Evolutionary conservation across 805 yeast genomes (phyloP).

Genomic region (Yarrowia deformans): DNA sequence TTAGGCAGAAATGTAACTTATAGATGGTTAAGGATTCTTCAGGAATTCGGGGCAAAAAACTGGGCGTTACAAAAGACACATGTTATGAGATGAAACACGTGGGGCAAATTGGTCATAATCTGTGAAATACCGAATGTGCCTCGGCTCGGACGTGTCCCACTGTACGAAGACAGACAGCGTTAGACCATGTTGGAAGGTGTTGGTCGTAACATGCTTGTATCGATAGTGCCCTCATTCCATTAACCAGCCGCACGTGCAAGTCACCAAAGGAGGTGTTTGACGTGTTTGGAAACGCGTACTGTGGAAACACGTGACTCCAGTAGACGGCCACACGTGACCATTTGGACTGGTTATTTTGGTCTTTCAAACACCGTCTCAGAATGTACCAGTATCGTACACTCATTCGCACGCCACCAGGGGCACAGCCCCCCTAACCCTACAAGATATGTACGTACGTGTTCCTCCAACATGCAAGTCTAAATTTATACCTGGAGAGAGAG

Average conservation of each 20-base stretch:
- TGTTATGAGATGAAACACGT: neutral
- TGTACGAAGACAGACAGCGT: no score
- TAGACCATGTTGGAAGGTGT: no score
- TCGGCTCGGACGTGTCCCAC: neutral
- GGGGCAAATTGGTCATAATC: neutral
- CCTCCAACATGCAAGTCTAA: slow-evolving; percentile 36
- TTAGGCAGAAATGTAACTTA: neutral
- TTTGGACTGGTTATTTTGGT: no score
- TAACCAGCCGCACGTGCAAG: slow-evolving; percentile 24
- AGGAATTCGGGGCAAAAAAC: neutral
- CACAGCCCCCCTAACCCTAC: slow-evolving; percentile 28
- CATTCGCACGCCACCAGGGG: slow-evolving; percentile 1
- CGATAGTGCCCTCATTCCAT: no score
- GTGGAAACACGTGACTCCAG: no score
- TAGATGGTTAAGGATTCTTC: neutral
- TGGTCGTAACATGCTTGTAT: no score
- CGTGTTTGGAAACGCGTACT: neutral
- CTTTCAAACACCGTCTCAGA: no score
- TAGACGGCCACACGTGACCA: neutral
- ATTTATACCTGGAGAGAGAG: slow-evolving; percentile 10
- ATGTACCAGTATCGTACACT: no score
- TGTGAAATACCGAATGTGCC: neutral
- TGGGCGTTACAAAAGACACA: neutral
- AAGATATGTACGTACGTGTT: slow-evolving; percentile 18
- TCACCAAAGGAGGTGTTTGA: neutral